These are phyloP conservation scores for Cordyceps fumosorosea DNA, from an alignment of 2,329 filamentous ascomycete species.

Conservation along the genomic window DNA sequence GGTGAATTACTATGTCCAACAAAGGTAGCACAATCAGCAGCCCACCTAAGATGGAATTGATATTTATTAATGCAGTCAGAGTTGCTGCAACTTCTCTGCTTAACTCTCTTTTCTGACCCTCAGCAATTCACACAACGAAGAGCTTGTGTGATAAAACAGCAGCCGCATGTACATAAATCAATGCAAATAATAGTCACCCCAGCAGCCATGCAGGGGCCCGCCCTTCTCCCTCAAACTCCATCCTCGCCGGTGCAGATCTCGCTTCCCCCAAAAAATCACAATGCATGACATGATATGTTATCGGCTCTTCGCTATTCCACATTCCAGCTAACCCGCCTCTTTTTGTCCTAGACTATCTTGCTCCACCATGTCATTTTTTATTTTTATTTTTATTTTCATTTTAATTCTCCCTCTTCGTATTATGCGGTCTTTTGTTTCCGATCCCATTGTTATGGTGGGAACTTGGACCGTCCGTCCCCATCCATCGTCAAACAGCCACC, in stretches of 20 bases:
- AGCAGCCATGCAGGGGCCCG: constrained; percentile 23
- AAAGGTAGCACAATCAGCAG: too few species aligned
- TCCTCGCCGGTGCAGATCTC: constrained; percentile 7
- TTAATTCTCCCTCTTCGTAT: neutral
- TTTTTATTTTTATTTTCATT: neutral
- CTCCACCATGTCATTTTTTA: neutral
- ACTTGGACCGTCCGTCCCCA: neutral
- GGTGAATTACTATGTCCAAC: neutral
- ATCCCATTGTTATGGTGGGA: constrained; percentile 1
- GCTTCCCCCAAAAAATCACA: neutral
- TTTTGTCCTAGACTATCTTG: neutral
- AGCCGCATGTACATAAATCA: too few species aligned
- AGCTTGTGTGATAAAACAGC: too few species aligned
- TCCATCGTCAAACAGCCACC: neutral
- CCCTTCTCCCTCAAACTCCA: constrained; percentile 10
- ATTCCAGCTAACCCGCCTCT: neutral
- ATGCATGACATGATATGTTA: constrained; percentile 4
- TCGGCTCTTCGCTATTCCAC: neutral
- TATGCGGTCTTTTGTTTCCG: neutral
- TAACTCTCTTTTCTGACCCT: too few species aligned
- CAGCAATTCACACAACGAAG: too few species aligned
- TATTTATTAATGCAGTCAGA: too few species aligned
- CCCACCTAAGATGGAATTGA: too few species aligned
- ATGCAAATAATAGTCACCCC: constrained; percentile 21
- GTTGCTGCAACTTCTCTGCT: too few species aligned